Base-by-base conservation (phyloP, 371 early-diverging fungal genomes). In the Mucor plumbeus region DNA sequence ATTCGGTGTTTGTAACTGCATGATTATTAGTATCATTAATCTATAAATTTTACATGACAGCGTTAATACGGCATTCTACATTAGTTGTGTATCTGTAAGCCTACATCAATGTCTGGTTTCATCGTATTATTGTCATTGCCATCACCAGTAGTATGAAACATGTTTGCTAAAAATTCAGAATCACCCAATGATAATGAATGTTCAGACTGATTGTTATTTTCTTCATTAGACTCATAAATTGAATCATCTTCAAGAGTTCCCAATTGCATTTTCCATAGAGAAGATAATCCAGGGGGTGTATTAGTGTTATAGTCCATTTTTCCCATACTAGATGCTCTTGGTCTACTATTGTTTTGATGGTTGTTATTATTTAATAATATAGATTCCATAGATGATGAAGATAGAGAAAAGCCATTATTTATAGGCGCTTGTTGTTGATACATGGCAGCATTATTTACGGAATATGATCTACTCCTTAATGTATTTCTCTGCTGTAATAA, bases 401-500 rank as follows among this genome's bases (percentile, higher is more conserved):
- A 53, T 26, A 53, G 26, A 13, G 53, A 53, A 34, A 34, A 61
- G 33, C 47, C 35, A 53, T 65, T 39, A 4, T 9, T 40, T 9
- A 50, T 31, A 21, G 54, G 13, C 15, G 35, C 0, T 1, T 57
- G 56, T 11, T 43, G 48, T 10, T 75, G 79, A 65, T 84, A 91
- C 41, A 76, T 80, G 10, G 82, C 82, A 3, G 87, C 83, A 21
- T 89, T 87, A 61, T 88, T 86, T 33, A 91, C 87, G 36, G 91
- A 90, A 70, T 90, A 91, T 0, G 91, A 90, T 11, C 93, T 79
- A 61, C 78, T 11, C 64, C 79, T 53, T 79, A 67, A 48, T 77
- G 59, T 36, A 76, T 54, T 19, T 41, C 53, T 41, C 11, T 48
- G 59, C 40, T 53, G 48, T 43, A 64, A 64, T 13, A 64, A 17